Evolutionary conservation across 1,284 basidiomycete genomes (phyloP), one percentile per base, ranked within the genome.

Genomic region (Moesziomyces antarcticus): DNA sequence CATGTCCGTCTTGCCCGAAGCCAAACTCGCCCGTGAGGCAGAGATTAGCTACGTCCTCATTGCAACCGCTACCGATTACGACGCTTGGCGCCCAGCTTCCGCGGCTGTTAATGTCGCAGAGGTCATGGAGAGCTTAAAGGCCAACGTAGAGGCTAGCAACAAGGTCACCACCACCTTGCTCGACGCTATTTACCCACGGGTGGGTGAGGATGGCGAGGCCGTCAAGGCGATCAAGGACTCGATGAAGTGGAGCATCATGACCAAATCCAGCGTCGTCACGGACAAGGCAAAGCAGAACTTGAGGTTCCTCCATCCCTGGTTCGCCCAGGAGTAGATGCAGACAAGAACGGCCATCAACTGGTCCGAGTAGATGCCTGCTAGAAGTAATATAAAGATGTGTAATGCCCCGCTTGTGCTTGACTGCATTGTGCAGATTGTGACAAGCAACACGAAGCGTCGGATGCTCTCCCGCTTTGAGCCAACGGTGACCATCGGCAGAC

Each of bases 1-100:
- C 73, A 94, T 97, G 95, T 95, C 92, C 63, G 92, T 93, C 49
- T 87, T 99, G 37, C 96, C 96, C 3, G 96, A 99, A 86, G 91
- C 95, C 25, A 99, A 99, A 86, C 87, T 98, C 24, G 96, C 96
- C 3, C 87, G 95, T 25, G 96, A 99, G 86, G 94, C 93, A 2
- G 96, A 99, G 85, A 85, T 99, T 18, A 91, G 58, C 30, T 83
- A 83, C 59, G 77, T 78, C 40, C 74, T 82, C 8, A 80, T 83
- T 42, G 82, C 82, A 0, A 83, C 82, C 6, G 69, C 63, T 0
- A 85, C 85, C 42, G 85, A 86, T 61, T 86, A 86, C 73, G 85
- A 86, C 70, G 84, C 85, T 0, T 86, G 85, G 85, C 87, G 95
- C 24, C 90, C 90, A 18, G 87, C 91, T 37, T 88, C 90, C 56